A percentile compares a stretch with the other conserved stretches of the same genome.
Conservation (phyloP, 768 basidiomycete species). For the Pulveroboletus sp. region DNA sequence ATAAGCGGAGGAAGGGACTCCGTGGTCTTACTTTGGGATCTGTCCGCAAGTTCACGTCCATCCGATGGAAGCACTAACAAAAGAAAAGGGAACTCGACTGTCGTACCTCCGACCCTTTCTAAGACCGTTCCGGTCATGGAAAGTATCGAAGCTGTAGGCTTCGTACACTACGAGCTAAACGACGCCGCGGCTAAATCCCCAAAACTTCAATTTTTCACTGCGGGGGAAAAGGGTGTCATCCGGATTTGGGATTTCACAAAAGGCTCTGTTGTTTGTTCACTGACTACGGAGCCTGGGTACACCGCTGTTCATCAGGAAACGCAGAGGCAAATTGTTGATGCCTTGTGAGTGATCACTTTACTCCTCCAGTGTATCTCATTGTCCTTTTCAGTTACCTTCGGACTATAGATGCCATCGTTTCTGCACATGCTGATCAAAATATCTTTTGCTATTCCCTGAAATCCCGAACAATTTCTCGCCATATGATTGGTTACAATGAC, state of each 20-base stretch:
- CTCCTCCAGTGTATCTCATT: slow-evolving; percentile 13
- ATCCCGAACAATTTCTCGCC: slow-evolving; percentile 62
- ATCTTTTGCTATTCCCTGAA: slow-evolving; percentile 84
- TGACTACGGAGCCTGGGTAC: slow-evolving; percentile 42
- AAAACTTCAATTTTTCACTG: slow-evolving; percentile 74
- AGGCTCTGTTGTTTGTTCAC: slow-evolving; percentile 57
- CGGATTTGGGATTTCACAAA: slow-evolving; percentile 79
- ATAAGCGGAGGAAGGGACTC: slow-evolving; percentile 91
- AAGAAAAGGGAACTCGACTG: slow-evolving; percentile 42
- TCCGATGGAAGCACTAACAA: slow-evolving; percentile 21
- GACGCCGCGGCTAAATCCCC: slow-evolving; percentile 34
- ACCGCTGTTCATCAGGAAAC: slow-evolving; percentile 56
- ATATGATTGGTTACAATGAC: slow-evolving; percentile 96
- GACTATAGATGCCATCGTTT: slow-evolving; percentile 60
- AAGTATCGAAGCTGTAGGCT: slow-evolving; percentile 81
- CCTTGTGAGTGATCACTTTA: slow-evolving; percentile 58
- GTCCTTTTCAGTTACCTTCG: slow-evolving; percentile 58
- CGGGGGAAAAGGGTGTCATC: slow-evolving; percentile 84
- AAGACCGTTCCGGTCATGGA: slow-evolving; percentile 84
- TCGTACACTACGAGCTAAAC: slow-evolving; percentile 51
- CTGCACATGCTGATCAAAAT: slow-evolving; percentile 94
- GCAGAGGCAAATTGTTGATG: slow-evolving; percentile 77
- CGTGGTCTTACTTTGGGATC: slow-evolving; percentile 90
- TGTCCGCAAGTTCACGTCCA: slow-evolving; percentile 30
- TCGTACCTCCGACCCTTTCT: slow-evolving; percentile 52